A percentile compares a stretch with the other conserved stretches of the same genome.
Evolutionary conservation across 306 rosid genomes (phyloP).

Genomic region (Psophocarpus tetragonolobus): DNA sequence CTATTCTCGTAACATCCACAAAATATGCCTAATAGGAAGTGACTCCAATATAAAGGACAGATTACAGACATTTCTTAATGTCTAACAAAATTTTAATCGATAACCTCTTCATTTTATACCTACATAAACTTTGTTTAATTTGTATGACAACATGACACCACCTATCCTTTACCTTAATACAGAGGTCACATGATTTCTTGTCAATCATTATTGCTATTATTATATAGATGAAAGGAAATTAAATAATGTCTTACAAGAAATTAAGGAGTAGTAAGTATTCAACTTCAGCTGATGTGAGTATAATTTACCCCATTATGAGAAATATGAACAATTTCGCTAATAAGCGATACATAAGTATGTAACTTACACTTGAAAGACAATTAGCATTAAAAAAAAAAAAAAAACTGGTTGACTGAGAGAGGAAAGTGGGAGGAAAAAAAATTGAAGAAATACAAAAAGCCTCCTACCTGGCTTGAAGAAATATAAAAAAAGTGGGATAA

Average conservation of each 20-base stretch:
- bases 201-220: too few relatives aligned
- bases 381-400: neutral
- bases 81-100: neutral
- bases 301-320: neutral
- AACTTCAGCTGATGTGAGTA: neutral
- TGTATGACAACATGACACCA: neutral
- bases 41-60: neutral
- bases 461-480: neutral
- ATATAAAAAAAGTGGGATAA: constrained; percentile 13
- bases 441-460: neutral
- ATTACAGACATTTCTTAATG: neutral
- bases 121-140: neutral
- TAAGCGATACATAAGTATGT: neutral
- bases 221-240: neutral
- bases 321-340: constrained; percentile 3
- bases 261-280: neutral
- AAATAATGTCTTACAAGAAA: neutral
- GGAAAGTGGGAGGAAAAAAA: constrained; percentile 31
- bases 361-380: constrained; percentile 22
- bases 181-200: neutral
- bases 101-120: neutral
- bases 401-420: constrained; percentile 27
- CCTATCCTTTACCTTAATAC: neutral
- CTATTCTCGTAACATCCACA: neutral
- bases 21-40: neutral